phyloP scores from a whole-genome alignment of 257 asterid genomes.

The Nicotiana benthamiana region DNA sequence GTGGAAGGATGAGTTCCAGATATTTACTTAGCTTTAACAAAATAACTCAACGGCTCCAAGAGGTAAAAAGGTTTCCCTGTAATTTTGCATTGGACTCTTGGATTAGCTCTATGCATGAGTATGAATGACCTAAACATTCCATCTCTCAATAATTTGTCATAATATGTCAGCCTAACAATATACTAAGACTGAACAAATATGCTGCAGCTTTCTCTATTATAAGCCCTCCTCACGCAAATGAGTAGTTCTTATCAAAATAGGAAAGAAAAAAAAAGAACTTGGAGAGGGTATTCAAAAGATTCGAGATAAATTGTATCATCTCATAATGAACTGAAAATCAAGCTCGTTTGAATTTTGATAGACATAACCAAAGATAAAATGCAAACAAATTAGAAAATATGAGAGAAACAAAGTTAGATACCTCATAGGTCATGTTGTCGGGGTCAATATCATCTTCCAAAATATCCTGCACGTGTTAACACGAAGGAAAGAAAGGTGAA shows the following conservation, averaged over 20 bases:
- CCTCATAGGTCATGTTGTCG: conserved; percentile 90
- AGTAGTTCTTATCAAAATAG: neutral
- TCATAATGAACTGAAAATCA: neutral
- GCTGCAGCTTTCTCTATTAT: neutral
- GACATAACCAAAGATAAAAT: neutral
- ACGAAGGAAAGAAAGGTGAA: neutral
- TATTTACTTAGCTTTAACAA: neutral
- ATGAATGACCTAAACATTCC: neutral
- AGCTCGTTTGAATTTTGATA: neutral
- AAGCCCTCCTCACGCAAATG: neutral
- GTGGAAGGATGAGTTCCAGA: neutral
- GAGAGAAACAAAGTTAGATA: neutral
- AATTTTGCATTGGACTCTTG: neutral
- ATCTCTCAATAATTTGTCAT: neutral
- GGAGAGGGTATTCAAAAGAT: neutral
- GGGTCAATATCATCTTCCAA: conserved; percentile 76
- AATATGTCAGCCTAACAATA: neutral
- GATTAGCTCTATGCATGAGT: neutral
- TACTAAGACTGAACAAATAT: neutral
- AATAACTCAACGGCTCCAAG: neutral
- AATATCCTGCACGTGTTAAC: conserved; percentile 39
- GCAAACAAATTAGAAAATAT: neutral
- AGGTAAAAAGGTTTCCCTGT: neutral
- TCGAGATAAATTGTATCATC: neutral
- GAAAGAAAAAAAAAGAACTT: neutral